Percentiles rank a stretch among this genome's conserved stretches.
Evolutionary conservation across 768 basidiomycete genomes (phyloP).

Genomic region (Boletus tylopilopsis): DNA sequence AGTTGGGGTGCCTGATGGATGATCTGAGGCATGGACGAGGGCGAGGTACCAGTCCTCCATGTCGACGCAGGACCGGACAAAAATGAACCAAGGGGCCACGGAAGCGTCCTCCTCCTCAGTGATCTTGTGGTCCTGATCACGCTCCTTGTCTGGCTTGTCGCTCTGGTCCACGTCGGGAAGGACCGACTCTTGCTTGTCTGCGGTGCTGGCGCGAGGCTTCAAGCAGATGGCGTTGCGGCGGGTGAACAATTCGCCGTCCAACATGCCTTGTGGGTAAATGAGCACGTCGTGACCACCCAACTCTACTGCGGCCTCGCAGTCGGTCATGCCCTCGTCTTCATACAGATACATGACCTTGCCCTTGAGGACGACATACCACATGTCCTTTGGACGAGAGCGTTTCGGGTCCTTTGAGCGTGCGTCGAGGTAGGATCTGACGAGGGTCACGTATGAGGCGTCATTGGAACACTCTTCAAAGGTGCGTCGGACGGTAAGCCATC

Average conservation of each 20-base stretch:
- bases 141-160: slow-evolving; percentile 30
- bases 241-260: slow-evolving; percentile 88
- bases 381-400: slow-evolving; percentile 81
- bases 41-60: slow-evolving; percentile 98
- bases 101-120: slow-evolving; percentile 45
- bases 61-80: slow-evolving; percentile 79
- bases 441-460: slow-evolving; percentile 73
- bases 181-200: slow-evolving; percentile 31
- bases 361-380: slow-evolving; percentile 91
- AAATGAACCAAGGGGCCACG: slow-evolving; percentile 87
- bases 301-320: slow-evolving; percentile 90
- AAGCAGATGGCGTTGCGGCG: slow-evolving; percentile 87
- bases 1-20: slow-evolving; percentile 58
- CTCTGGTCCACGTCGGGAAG: slow-evolving; percentile 35
- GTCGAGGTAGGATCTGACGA: slow-evolving; percentile 78
- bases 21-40: slow-evolving; percentile 67
- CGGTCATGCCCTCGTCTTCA: slow-evolving; percentile 87
- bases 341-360: slow-evolving; percentile 89
- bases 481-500: slow-evolving; percentile 79
- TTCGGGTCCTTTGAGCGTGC: slow-evolving; percentile 83
- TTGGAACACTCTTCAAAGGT: slow-evolving; percentile 65
- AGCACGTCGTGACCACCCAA: slow-evolving; percentile 73
- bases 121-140: slow-evolving; percentile 37
- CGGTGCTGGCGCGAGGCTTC: slow-evolving; percentile 44
- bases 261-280: slow-evolving; percentile 68